Percentiles rank a stretch among this genome's conserved stretches.
These are phyloP conservation scores for Rhododendron molle DNA, from an alignment of 148 eudicot species.

Conservation along the genomic window DNA sequence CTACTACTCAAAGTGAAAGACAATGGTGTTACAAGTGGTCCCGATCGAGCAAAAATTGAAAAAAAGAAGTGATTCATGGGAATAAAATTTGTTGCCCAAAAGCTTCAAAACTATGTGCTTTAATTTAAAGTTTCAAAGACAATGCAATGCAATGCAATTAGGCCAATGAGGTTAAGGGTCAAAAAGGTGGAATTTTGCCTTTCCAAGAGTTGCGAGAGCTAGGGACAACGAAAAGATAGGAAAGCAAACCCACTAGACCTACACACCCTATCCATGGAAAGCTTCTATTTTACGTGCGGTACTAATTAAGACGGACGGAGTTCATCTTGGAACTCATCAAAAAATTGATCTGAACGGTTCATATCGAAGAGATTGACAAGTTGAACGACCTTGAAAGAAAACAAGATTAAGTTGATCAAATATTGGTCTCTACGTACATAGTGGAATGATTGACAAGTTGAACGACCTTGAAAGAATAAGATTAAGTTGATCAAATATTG, in stretches of 20 bases:
- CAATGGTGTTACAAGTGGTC: no score
- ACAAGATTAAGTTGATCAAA: background rate
- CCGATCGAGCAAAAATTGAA: background rate
- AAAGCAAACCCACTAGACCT: constrained; percentile 8
- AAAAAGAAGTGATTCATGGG: background rate
- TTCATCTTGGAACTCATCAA: background rate
- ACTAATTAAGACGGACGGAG: background rate
- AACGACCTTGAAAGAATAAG: background rate
- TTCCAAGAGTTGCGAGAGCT: background rate
- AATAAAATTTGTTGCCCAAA: constrained; percentile 2
- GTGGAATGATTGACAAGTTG: background rate
- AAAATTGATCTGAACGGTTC: background rate
- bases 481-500: background rate
- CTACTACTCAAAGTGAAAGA: no score
- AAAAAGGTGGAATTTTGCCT: background rate
- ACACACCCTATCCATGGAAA: background rate
- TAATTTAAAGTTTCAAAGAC: background rate
- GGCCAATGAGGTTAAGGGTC: constrained; percentile 5
- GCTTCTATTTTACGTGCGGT: background rate
- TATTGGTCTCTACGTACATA: background rate
- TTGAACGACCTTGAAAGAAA: background rate
- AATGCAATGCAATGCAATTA: background rate
- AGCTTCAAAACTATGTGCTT: background rate
- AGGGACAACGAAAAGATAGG: background rate
- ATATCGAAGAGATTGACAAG: background rate